These are phyloP conservation scores for Fagus sylvatica DNA, from an alignment of 306 rosid genomes.

Conservation along the genomic window DNA sequence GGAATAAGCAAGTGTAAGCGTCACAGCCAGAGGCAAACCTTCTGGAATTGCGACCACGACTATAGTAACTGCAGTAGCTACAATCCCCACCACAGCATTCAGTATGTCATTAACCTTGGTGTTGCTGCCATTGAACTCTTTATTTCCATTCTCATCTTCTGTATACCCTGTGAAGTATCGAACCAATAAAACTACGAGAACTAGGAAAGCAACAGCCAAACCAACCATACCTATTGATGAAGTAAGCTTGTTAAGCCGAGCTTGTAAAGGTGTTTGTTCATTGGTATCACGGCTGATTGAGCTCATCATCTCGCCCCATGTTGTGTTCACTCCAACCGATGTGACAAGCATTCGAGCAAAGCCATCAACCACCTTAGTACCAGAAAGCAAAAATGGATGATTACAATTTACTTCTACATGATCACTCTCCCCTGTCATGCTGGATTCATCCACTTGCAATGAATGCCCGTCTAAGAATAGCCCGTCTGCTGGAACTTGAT, in stretches of 20 bases:
- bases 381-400: conserved; percentile 31
- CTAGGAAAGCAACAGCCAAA: conserved; percentile 19
- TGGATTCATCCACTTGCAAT: too few species aligned
- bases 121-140: conserved; percentile 3
- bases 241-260: conserved; percentile 16
- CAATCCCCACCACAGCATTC: conserved; percentile 11
- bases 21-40: neutral
- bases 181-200: conserved; percentile 2
- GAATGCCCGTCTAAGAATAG: too few species aligned
- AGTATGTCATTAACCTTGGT: conserved; percentile 8
- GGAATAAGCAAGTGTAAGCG: conserved; percentile 33
- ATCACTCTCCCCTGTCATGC: too few species aligned
- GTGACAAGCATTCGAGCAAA: conserved; percentile 28
- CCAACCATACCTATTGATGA: conserved; percentile 20
- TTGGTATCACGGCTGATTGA: too few species aligned
- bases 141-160: conserved; percentile 18
- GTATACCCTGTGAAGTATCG: conserved; percentile 23
- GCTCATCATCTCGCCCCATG: conserved; percentile 6
- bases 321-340: conserved; percentile 34
- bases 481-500: too few species aligned
- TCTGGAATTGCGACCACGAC: neutral
- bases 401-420: neutral
- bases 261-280: neutral
- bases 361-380: conserved; percentile 32
- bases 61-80: conserved; percentile 29